phyloP scores from a whole-genome alignment of 2,329 filamentous ascomycete genomes.

The Nigrospora osmanthi region DNA sequence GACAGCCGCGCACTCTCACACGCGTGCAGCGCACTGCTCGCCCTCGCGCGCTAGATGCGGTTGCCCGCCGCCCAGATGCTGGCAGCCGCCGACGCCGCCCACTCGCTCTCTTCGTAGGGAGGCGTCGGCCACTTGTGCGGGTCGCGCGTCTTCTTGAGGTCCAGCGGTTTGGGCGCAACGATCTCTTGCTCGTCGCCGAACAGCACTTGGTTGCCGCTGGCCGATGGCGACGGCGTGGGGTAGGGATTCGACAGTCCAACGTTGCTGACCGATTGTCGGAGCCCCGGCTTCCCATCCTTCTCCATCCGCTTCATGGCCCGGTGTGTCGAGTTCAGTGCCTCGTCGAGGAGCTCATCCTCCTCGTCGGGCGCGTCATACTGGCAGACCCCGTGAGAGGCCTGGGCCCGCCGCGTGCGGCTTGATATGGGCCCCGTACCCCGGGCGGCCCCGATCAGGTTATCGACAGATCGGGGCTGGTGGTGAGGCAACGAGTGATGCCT shows the following conservation, averaged over 20 bases:
- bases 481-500: slow-evolving; percentile 58
- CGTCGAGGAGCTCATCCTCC: slow-evolving; percentile 91
- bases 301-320: slow-evolving; percentile 67
- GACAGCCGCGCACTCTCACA: too few species aligned
- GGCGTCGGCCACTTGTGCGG: slow-evolving; percentile 83
- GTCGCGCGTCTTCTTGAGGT: slow-evolving; percentile 52
- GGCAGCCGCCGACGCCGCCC: slow-evolving; percentile 75
- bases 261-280: slow-evolving; percentile 59
- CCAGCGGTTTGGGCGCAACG: slow-evolving; percentile 61
- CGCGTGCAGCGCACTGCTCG: too few species aligned
- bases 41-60: slow-evolving; percentile 35
- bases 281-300: slow-evolving; percentile 38
- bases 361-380: slow-evolving; percentile 94
- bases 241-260: slow-evolving; percentile 54
- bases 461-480: slow-evolving; percentile 55
- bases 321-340: slow-evolving; percentile 72
- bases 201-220: slow-evolving; percentile 68
- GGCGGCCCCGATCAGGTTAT: slow-evolving; percentile 51
- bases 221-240: slow-evolving; percentile 66
- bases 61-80: slow-evolving; percentile 71
- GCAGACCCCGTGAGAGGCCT: slow-evolving; percentile 67
- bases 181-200: slow-evolving; percentile 61
- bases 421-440: slow-evolving; percentile 57
- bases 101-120: slow-evolving; percentile 89
- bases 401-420: slow-evolving; percentile 70